Evolutionary conservation across 805 yeast genomes (phyloP), one percentile per base, ranked within the genome.

Genomic region (Blastobotrys terrestris): DNA sequence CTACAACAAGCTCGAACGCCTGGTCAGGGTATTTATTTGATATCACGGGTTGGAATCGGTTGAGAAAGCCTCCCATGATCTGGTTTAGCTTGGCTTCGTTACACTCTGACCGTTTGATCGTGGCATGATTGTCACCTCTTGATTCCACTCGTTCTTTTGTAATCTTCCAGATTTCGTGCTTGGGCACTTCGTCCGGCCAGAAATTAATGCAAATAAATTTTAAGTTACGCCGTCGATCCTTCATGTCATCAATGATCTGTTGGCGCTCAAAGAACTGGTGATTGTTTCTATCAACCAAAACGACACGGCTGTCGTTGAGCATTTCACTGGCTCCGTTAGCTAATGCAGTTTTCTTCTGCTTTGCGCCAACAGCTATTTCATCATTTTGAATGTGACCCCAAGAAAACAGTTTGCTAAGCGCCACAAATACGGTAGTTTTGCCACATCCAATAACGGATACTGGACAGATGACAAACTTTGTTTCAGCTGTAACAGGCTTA

Each of bases 401-500:
- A 0, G 84, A 83, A 52, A 73, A 83, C 7, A 91, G 66, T 7
- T 73, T 62, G 0, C 62, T 56, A 42, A 94, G 70, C 0, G 91
- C 82, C 39, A 79, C 64, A 3, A 87, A 80, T 0, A 87, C 78
- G 0, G 97, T 89, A 0, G 97, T 90, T 64, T 94, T 94, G 5
- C 99, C 99, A 67, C 97, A 88, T 0, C 98, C 98, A 50, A 92
- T 79, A 0, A 96, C 89, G 0, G 97, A 90, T 2, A 91, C 80
- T 0, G 98, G 92, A 1, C 89, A 78, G 2, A 94, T 62, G 0
- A 87, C 77, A 63, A 80, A 85, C 58, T 46, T 48, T 5, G 46
- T 3, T 19, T 26, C 22, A 8, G 42, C 35, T 3, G 19, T 42
- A 19, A 31, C 39, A 21, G 56, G 52, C 14, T 47, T 16, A 2